A percentile compares a stretch with the other conserved stretches of the same genome.
Evolutionary conservation across 805 yeast species (phyloP).

Genomic region (Candida ipomoeae): DNA sequence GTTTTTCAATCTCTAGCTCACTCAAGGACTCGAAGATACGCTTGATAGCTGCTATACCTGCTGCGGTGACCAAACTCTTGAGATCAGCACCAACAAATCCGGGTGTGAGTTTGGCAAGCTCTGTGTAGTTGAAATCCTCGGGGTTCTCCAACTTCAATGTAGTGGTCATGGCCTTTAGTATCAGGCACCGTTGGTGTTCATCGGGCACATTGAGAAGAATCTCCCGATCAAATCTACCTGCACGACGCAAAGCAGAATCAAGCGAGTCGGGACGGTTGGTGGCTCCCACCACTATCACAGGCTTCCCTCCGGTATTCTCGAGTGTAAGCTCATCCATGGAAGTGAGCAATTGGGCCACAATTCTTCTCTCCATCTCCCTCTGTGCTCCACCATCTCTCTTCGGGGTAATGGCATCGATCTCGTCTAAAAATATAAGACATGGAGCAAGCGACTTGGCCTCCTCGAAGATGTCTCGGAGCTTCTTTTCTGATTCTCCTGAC

Average conservation of each 20-base stretch:
- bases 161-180: slow-evolving; percentile 68
- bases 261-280: slow-evolving; percentile 95
- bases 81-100: slow-evolving; percentile 98
- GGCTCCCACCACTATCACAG: slow-evolving; percentile 93
- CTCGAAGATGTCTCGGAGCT: slow-evolving; percentile 85
- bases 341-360: slow-evolving; percentile 91
- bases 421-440: slow-evolving; percentile 89
- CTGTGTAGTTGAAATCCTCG: slow-evolving; percentile 53
- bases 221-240: slow-evolving; percentile 95
- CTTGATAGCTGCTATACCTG: slow-evolving; percentile 91
- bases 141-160: slow-evolving; percentile 60
- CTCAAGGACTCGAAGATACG: slow-evolving; percentile 70
- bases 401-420: slow-evolving; percentile 97
- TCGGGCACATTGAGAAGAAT: slow-evolving; percentile 93
- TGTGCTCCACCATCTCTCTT: slow-evolving; percentile 94
- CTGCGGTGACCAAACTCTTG: slow-evolving; percentile 89
- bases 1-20: slow-evolving; percentile 27
- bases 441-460: slow-evolving; percentile 92
- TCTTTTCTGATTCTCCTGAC: slow-evolving; percentile 98
- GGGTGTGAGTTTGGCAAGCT: slow-evolving; percentile 87
- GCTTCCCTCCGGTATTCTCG: slow-evolving; percentile 86
- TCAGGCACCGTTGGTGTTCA: slow-evolving; percentile 73
- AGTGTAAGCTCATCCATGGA: slow-evolving; percentile 89
- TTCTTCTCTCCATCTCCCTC: slow-evolving; percentile 95
- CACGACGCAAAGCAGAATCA: slow-evolving; percentile 92